Evolutionary conservation across 495 filamentous ascomycete genomes (phyloP).

Genomic region (Penicillium bovifimosum): DNA sequence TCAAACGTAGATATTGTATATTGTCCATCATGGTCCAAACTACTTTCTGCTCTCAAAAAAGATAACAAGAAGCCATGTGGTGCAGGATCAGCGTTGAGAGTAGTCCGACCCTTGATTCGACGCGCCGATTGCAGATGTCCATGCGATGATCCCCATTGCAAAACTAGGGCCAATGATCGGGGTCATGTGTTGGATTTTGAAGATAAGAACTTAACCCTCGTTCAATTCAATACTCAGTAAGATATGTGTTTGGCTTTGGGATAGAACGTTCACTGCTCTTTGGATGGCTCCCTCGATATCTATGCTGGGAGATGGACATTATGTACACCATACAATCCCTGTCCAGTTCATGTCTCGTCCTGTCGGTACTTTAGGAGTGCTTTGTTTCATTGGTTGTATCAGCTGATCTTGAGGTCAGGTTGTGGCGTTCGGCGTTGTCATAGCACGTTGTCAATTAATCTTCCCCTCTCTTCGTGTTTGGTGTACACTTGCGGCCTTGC

Average conservation of each 20-base stretch:
- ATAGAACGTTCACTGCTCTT: background rate
- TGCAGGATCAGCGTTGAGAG: constrained; percentile 7
- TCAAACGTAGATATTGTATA: background rate
- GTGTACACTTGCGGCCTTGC: background rate
- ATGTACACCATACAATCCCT: too few relatives aligned
- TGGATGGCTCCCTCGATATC: background rate
- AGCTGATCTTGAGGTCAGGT: background rate
- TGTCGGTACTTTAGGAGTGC: background rate
- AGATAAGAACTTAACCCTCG: too few relatives aligned
- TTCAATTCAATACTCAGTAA: background rate
- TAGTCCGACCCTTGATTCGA: constrained; percentile 12
- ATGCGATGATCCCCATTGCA: background rate
- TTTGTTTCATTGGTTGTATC: constrained; percentile 2
- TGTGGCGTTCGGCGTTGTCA: constrained; percentile 3
- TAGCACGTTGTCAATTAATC: background rate
- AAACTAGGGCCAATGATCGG: background rate
- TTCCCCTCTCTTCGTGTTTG: constrained; percentile 4
- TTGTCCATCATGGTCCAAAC: background rate
- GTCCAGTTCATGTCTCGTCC: background rate
- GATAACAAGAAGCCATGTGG: background rate
- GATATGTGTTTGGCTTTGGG: background rate
- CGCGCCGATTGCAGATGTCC: constrained; percentile 2
- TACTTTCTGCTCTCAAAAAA: background rate
- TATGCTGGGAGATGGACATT: too few relatives aligned
- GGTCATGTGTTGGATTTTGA: too few relatives aligned